Conservation (phyloP, 805 yeast genomes). For the Diddensiella transvaalensis region DNA sequence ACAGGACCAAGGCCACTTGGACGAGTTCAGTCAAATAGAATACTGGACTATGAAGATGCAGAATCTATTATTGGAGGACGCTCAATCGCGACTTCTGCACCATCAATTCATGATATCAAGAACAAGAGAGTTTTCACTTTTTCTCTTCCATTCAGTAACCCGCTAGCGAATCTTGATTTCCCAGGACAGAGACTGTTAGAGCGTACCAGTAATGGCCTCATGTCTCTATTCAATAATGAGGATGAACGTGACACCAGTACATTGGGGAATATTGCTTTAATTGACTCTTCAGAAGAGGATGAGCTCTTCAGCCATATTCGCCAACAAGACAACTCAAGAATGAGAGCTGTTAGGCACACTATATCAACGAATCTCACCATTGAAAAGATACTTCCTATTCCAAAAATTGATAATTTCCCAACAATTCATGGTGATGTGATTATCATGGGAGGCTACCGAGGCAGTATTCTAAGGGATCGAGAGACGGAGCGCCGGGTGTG, state of each 20-base stretch:
- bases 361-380: conserved; percentile 48
- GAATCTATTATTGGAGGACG: conserved; percentile 23
- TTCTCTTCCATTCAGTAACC: conserved; percentile 57
- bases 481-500: conserved; percentile 66
- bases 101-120: background rate
- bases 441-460: conserved; percentile 85
- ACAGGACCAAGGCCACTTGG: background rate
- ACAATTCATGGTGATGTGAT: conserved; percentile 74
- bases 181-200: conserved; percentile 19
- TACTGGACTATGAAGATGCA: conserved; percentile 16
- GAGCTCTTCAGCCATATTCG: conserved; percentile 46
- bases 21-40: background rate
- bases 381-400: conserved; percentile 31
- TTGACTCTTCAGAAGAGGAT: conserved; percentile 64
- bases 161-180: conserved; percentile 32
- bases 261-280: conserved; percentile 35
- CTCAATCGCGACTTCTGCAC: background rate
- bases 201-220: conserved; percentile 16
- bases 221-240: conserved; percentile 17
- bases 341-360: conserved; percentile 66
- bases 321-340: conserved; percentile 60
- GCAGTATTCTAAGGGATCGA: conserved; percentile 67
- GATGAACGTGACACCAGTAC: conserved; percentile 6
- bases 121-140: conserved; percentile 33
- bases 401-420: conserved; percentile 25